phyloP scores from a whole-genome alignment of 805 yeast species.

The Yueomyces sinensis region DNA sequence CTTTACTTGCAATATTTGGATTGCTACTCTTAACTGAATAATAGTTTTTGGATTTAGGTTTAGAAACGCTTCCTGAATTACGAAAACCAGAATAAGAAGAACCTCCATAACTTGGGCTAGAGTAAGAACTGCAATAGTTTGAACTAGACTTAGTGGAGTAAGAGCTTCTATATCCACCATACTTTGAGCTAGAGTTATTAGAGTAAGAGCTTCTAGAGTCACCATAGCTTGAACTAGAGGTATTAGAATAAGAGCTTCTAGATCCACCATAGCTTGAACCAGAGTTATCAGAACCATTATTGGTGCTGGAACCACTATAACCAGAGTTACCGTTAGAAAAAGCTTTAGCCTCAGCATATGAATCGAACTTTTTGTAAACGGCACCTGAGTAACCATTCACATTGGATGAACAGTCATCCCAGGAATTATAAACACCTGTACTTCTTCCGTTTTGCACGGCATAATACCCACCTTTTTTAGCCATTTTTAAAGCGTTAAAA shows the following conservation, averaged over 20 bases:
- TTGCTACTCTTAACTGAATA: conserved; percentile 25
- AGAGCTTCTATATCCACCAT: background rate
- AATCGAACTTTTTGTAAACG: conserved; percentile 39
- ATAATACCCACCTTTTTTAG: conserved; percentile 25
- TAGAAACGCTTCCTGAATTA: too few relatives aligned
- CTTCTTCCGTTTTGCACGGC: conserved; percentile 43
- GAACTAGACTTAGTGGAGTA: background rate
- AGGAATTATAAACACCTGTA: conserved; percentile 43
- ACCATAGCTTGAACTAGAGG: background rate
- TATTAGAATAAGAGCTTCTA: background rate
- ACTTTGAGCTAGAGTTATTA: background rate
- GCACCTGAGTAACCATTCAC: conserved; percentile 48
- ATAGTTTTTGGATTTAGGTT: conserved; percentile 2
- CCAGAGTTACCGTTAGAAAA: conserved; percentile 15
- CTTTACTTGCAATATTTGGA: conserved; percentile 13
- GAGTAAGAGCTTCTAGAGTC: too few relatives aligned
- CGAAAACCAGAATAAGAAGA: background rate
- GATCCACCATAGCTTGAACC: background rate
- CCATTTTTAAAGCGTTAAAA: conserved; percentile 2
- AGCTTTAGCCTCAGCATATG: conserved; percentile 34
- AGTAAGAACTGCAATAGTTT: background rate
- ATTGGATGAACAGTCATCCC: conserved; percentile 44
- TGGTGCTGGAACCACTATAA: background rate
- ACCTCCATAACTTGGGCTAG: background rate
- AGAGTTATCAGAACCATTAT: background rate